Evolutionary conservation across 176 grass and related monocot genomes (phyloP).

Genomic region (Paspalum vaginatum): DNA sequence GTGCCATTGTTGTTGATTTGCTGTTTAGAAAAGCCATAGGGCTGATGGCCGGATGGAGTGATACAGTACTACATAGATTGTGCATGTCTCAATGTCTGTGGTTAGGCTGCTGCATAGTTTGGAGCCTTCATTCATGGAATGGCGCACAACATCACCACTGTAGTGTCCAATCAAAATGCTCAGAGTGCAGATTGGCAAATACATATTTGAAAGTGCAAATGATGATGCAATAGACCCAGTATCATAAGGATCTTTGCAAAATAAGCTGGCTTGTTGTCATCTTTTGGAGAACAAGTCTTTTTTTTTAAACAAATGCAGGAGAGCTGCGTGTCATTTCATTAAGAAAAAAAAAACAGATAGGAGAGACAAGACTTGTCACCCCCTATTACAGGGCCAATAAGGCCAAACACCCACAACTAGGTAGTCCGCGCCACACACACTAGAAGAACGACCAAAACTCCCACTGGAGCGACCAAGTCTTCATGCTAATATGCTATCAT

Average conservation of each 20-base stretch:
- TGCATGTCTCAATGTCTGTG: background rate
- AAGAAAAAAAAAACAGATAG: too few relatives aligned
- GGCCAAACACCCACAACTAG: too few relatives aligned
- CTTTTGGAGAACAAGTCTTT: background rate
- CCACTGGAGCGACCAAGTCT: too few relatives aligned
- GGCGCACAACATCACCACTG: too few relatives aligned
- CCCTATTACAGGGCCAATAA: too few relatives aligned
- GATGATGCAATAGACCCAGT: background rate
- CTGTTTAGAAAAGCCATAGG: background rate
- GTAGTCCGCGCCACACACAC: too few relatives aligned
- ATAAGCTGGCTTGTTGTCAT: background rate
- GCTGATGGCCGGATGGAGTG: background rate
- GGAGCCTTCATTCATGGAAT: background rate
- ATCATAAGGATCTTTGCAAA: background rate
- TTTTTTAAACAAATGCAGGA: too few relatives aligned
- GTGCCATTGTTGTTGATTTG: background rate
- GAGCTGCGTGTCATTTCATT: too few relatives aligned
- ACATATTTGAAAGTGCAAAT: background rate
- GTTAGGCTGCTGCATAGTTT: background rate
- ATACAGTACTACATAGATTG: background rate
- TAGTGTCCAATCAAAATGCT: background rate
- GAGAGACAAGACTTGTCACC: too few relatives aligned
- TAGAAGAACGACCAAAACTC: too few relatives aligned
- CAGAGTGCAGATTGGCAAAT: background rate
- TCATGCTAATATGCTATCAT: background rate